Conservation (phyloP, 2,329 filamentous ascomycete species). For the Cryphonectria naterciae region DNA sequence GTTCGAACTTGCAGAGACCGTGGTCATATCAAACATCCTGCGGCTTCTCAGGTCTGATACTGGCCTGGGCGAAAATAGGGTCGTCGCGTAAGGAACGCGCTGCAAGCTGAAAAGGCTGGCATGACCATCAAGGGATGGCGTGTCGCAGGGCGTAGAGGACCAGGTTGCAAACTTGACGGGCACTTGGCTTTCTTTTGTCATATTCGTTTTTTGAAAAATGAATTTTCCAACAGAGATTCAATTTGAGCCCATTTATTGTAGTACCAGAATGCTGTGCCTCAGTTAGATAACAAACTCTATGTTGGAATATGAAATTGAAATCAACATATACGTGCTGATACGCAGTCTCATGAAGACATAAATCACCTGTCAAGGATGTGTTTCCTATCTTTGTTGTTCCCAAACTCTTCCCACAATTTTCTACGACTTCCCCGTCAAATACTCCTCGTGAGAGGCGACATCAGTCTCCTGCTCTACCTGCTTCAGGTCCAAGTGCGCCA, state of each 20-base stretch:
- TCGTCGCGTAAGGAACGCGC: neutral
- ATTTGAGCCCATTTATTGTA: too few relatives aligned
- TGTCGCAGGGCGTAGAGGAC: slow-evolving; percentile 2
- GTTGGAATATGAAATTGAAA: neutral
- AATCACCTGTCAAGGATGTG: neutral
- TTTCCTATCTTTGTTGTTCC: neutral
- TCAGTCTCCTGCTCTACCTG: slow-evolving; percentile 49
- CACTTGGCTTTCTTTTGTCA: neutral
- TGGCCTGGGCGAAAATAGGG: neutral
- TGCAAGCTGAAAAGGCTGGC: neutral
- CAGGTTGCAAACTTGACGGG: slow-evolving; percentile 3
- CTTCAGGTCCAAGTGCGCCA: slow-evolving; percentile 50
- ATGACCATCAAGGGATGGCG: neutral
- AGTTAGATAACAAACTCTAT: neutral
- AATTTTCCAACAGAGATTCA: too few relatives aligned
- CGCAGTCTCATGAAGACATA: neutral
- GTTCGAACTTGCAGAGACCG: neutral
- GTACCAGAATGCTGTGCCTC: neutral
- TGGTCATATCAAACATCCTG: neutral
- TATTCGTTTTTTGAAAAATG: neutral
- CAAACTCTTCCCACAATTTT: neutral
- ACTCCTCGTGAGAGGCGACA: slow-evolving; percentile 29
- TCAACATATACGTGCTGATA: neutral
- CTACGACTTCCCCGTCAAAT: slow-evolving; percentile 22
- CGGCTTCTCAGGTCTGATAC: neutral